A percentile compares a stretch with the other conserved stretches of the same genome.
Conservation (phyloP, 345 rosid genomes). For the Reutealis trisperma region DNA sequence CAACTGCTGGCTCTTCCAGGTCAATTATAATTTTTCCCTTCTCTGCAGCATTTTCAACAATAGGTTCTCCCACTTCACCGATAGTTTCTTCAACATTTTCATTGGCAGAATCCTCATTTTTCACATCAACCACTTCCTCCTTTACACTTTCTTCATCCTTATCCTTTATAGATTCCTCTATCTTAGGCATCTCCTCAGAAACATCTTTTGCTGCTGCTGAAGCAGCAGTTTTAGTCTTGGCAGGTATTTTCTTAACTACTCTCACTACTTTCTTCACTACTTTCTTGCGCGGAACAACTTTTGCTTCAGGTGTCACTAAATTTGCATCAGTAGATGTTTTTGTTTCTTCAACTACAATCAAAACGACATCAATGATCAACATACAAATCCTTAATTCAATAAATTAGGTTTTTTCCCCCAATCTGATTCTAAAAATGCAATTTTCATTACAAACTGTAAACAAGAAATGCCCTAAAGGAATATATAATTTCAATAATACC, state of each 20-base stretch:
- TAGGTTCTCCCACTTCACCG: conserved; percentile 19
- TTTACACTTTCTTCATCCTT: conserved; percentile 20
- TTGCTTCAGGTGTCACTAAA: conserved; percentile 20
- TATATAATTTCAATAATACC: conserved; percentile 24
- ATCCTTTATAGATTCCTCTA: conserved; percentile 18
- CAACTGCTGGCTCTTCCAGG: conserved; percentile 21
- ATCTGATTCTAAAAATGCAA: not conserved
- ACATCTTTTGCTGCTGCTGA: conserved; percentile 28
- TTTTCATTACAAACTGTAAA: not conserved
- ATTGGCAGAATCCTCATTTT: conserved; percentile 10
- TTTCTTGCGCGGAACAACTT: conserved; percentile 23
- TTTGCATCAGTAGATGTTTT: conserved; percentile 16
- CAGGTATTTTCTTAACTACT: conserved; percentile 35
- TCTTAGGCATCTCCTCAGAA: conserved; percentile 18
- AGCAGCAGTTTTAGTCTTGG: conserved; percentile 26
- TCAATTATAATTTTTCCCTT: conserved; percentile 9
- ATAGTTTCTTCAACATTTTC: conserved; percentile 10
- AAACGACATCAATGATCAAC: not conserved
- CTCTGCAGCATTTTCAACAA: conserved; percentile 22
- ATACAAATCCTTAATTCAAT: not conserved
- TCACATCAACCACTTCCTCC: conserved; percentile 13
- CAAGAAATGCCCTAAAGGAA: not conserved
- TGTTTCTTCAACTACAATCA: conserved; percentile 27
- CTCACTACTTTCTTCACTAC: conserved; percentile 30
- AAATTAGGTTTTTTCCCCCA: not conserved